Conservation (phyloP, 2,329 filamentous ascomycete genomes). For the Microsporum canis region DNA sequence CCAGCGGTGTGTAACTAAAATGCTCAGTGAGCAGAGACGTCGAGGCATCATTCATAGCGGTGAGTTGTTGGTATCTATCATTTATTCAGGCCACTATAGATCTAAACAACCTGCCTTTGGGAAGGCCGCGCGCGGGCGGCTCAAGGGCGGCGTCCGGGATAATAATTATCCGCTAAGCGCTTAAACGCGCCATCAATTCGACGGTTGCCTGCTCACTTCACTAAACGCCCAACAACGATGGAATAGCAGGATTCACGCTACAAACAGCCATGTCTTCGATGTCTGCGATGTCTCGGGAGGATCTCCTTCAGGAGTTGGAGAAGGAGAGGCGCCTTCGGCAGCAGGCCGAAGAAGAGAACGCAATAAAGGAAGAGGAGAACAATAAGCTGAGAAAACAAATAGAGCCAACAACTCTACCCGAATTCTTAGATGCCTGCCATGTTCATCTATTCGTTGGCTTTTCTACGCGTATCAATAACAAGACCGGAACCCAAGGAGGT, state of each 20-base stretch:
- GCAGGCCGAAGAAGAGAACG: neutral
- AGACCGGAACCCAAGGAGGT: constrained; percentile 7
- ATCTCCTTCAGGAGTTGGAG: neutral
- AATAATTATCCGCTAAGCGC: too few relatives aligned
- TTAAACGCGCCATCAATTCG: too few relatives aligned
- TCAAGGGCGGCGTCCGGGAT: too few relatives aligned
- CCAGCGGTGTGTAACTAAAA: constrained; percentile 84
- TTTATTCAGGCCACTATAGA: too few relatives aligned
- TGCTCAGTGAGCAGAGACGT: constrained; percentile 78
- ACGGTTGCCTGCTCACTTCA: too few relatives aligned
- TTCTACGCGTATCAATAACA: neutral
- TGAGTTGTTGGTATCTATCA: too few relatives aligned
- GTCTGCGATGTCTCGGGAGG: neutral
- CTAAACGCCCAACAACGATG: too few relatives aligned
- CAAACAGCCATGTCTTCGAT: too few relatives aligned
- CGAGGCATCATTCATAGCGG: constrained; percentile 32
- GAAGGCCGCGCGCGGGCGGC: too few relatives aligned
- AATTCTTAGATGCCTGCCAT: constrained; percentile 15
- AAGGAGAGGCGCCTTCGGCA: neutral
- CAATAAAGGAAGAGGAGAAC: too few relatives aligned
- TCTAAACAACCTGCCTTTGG: too few relatives aligned
- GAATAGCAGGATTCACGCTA: too few relatives aligned
- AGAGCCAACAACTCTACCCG: constrained; percentile 1
- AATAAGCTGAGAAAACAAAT: neutral
- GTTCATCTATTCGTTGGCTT: constrained; percentile 11